phyloP scores from a whole-genome alignment of 352 stramenopile species.

The Phytopythium cucurbitacearum region DNA sequence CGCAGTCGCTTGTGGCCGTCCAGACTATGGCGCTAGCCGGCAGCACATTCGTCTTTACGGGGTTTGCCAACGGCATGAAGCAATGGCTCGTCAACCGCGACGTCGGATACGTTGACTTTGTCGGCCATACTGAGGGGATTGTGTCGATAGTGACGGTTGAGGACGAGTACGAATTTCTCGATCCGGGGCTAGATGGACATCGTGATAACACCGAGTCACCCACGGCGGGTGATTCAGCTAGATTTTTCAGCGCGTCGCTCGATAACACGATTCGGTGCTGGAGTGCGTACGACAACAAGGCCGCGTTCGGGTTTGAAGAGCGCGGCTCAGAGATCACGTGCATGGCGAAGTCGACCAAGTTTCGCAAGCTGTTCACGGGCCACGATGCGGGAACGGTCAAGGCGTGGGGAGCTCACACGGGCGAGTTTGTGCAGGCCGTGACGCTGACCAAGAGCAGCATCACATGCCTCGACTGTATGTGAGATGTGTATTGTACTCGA shows the following conservation, averaged over 20 bases:
- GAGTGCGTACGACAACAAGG: constrained; percentile 66
- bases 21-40: constrained; percentile 1
- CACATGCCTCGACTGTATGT: constrained; percentile 43
- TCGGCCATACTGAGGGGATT: constrained; percentile 43
- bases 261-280: constrained; percentile 75
- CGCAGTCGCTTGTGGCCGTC: constrained; percentile 3
- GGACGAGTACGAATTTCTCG: constrained; percentile 13
- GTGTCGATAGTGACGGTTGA: constrained; percentile 37
- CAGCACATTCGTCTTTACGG: constrained; percentile 37
- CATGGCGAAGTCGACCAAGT: constrained; percentile 43
- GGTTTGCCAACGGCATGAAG: constrained; percentile 37
- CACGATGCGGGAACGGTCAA: constrained; percentile 55
- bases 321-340: constrained; percentile 57
- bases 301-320: constrained; percentile 63
- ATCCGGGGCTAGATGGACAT: neutral
- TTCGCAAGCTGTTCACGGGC: constrained; percentile 54
- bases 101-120: constrained; percentile 51
- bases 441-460: constrained; percentile 29
- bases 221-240: neutral
- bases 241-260: constrained; percentile 61
- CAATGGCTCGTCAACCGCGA: constrained; percentile 63
- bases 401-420: constrained; percentile 59
- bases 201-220: neutral
- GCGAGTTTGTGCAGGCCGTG: constrained; percentile 27
- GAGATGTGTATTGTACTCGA: neutral